A percentile compares a stretch with the other conserved stretches of the same genome.
phyloP scores from a whole-genome alignment of 169 alveolate species.

The Eimeria necatrix region DNA sequence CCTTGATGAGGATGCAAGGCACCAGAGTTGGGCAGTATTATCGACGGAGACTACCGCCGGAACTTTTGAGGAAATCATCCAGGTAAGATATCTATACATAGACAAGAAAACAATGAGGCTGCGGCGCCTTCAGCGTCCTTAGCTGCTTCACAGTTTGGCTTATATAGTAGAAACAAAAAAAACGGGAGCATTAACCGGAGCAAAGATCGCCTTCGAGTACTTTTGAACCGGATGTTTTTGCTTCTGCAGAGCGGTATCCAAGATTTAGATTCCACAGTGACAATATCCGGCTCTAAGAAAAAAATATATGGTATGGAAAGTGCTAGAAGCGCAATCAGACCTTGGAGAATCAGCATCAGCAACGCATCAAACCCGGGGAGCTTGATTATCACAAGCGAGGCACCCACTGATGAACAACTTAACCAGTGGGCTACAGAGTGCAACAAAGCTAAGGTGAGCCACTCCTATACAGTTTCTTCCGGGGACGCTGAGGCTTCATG shows the following conservation, averaged over 20 bases:
- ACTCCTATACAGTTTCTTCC: too few relatives aligned
- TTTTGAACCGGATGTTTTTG: not conserved
- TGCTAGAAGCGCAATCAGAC: not conserved
- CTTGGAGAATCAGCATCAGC: constrained; percentile 38
- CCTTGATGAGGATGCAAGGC: not conserved
- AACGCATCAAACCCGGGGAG: not conserved
- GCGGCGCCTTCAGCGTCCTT: not conserved
- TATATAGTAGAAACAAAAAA: too few relatives aligned
- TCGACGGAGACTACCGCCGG: not conserved
- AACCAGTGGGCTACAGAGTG: not conserved
- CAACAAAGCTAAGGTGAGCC: not conserved
- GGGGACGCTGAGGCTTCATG: too few relatives aligned
- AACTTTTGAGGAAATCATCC: not conserved
- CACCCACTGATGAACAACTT: not conserved
- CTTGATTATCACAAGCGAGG: constrained; percentile 54
- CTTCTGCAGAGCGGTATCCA: constrained; percentile 52
- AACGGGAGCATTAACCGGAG: too few relatives aligned
- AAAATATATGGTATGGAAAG: not conserved
- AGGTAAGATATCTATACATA: not conserved
- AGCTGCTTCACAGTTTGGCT: not conserved
- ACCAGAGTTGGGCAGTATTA: constrained; percentile 51
- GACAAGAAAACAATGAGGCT: too few relatives aligned
- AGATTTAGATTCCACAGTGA: not conserved
- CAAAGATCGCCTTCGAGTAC: not conserved
- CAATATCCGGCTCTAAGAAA: not conserved